Percentiles rank a stretch among this genome's conserved stretches.
Evolutionary conservation across 768 basidiomycete species (phyloP).

Genomic region (Russula griseocarnosa): DNA sequence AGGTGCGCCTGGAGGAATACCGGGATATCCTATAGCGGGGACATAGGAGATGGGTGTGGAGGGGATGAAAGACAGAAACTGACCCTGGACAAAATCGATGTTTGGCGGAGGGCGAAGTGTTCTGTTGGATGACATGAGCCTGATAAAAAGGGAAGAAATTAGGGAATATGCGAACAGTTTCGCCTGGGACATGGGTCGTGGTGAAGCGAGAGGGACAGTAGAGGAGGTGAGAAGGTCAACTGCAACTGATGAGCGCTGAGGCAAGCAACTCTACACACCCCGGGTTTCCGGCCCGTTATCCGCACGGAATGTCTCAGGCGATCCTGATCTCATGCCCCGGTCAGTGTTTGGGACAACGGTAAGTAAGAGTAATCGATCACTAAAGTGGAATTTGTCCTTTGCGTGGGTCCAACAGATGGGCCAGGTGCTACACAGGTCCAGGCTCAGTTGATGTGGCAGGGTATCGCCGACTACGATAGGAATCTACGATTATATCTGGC

Average conservation of each 20-base stretch:
- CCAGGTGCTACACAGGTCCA: too few species aligned
- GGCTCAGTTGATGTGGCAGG: too few species aligned
- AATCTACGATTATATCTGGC: too few species aligned
- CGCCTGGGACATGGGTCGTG: conserved; percentile 14
- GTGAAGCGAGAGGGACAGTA: neutral
- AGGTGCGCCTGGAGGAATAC: conserved; percentile 73
- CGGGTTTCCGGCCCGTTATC: neutral
- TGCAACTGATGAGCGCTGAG: conserved; percentile 14
- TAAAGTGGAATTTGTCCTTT: too few species aligned
- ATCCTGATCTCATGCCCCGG: too few species aligned
- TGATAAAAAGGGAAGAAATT: neutral
- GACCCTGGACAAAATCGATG: conserved; percentile 80
- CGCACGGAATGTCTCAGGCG: too few species aligned
- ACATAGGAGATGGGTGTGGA: conserved; percentile 6
- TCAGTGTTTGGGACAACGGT: too few species aligned
- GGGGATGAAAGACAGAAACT: neutral
- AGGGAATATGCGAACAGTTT: conserved; percentile 9
- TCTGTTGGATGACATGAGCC: conserved; percentile 38
- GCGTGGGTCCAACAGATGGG: too few species aligned
- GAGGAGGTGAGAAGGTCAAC: neutral
- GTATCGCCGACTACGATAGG: too few species aligned
- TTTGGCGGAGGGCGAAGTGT: conserved; percentile 84
- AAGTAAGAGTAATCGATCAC: too few species aligned
- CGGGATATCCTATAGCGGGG: conserved; percentile 61
- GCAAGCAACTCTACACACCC: neutral